These are phyloP conservation scores for Filosporella fistucella DNA, from an alignment of 495 filamentous ascomycete genomes.

Conservation along the genomic window DNA sequence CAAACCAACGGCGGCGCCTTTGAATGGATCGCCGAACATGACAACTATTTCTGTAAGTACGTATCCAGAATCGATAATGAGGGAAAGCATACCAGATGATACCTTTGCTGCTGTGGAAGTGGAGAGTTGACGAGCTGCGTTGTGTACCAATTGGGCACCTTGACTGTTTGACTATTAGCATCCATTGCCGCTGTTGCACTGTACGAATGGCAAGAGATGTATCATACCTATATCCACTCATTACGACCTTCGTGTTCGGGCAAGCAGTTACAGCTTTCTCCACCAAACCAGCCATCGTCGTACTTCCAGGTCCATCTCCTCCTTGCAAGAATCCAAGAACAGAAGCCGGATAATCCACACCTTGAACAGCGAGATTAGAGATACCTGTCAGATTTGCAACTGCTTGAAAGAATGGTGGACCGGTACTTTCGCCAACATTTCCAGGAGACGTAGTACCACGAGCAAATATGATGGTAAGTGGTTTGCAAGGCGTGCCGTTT, in stretches of 20 bases:
- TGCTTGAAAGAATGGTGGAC: slow-evolving; percentile 28
- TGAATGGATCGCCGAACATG: slow-evolving; percentile 22
- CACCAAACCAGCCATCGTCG: slow-evolving; percentile 17
- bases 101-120: not conserved
- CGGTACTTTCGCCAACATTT: slow-evolving; percentile 26
- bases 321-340: slow-evolving; percentile 31
- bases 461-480: slow-evolving; percentile 35
- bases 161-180: no score
- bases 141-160: slow-evolving; percentile 46
- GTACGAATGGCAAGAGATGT: no score
- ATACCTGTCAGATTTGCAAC: slow-evolving; percentile 24
- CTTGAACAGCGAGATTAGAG: slow-evolving; percentile 30
- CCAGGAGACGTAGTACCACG: slow-evolving; percentile 34
- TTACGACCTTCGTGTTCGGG: slow-evolving; percentile 52
- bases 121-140: slow-evolving; percentile 28
- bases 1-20: slow-evolving; percentile 22
- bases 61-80: no score
- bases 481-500: slow-evolving; percentile 22
- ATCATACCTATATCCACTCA: slow-evolving; percentile 45
- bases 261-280: slow-evolving; percentile 27
- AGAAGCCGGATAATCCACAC: slow-evolving; percentile 32
- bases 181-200: no score
- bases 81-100: slow-evolving; percentile 10
- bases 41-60: no score
- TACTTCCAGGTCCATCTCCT: slow-evolving; percentile 25